phyloP scores from a whole-genome alignment of 2,329 filamentous ascomycete species.

The Dactylellina haptotyla region DNA sequence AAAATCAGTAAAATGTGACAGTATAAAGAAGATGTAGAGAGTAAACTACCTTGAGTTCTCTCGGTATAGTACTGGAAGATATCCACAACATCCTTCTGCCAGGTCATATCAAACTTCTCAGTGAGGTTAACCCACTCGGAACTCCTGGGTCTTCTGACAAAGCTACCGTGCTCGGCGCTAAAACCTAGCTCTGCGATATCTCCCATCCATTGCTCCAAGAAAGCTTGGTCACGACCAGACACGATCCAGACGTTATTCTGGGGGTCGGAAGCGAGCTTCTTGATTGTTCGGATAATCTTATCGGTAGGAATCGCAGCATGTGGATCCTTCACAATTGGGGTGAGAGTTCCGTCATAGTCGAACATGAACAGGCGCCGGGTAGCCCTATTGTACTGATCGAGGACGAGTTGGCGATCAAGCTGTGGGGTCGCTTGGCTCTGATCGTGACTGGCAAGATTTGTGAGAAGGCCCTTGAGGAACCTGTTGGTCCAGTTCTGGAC shows the following conservation, averaged over 20 bases:
- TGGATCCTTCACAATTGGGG: constrained; percentile 92
- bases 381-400: constrained; percentile 73
- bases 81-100: constrained; percentile 85
- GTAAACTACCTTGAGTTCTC: constrained; percentile 75
- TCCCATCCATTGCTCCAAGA: constrained; percentile 90
- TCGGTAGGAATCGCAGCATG: constrained; percentile 88
- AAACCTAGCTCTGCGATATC: constrained; percentile 89
- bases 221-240: constrained; percentile 90
- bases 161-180: constrained; percentile 95
- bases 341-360: constrained; percentile 97
- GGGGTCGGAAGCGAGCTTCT: constrained; percentile 79
- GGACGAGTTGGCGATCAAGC: constrained; percentile 77
- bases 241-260: constrained; percentile 98
- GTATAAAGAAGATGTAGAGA: neutral
- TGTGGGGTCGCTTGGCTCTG: constrained; percentile 81
- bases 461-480: constrained; percentile 80
- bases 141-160: constrained; percentile 81
- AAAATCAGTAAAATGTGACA: constrained; percentile 4
- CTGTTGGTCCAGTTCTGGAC: constrained; percentile 86
- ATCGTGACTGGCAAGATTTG: constrained; percentile 77
- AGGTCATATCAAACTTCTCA: constrained; percentile 86
- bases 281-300: constrained; percentile 80
- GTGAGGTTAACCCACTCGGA: constrained; percentile 89
- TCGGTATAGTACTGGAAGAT: constrained; percentile 91
- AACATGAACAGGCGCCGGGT: constrained; percentile 94